Evolutionary conservation across 2,329 filamentous ascomycete species (phyloP), one percentile per base, ranked within the genome.

Genomic region (Clonostachys byssicola): DNA sequence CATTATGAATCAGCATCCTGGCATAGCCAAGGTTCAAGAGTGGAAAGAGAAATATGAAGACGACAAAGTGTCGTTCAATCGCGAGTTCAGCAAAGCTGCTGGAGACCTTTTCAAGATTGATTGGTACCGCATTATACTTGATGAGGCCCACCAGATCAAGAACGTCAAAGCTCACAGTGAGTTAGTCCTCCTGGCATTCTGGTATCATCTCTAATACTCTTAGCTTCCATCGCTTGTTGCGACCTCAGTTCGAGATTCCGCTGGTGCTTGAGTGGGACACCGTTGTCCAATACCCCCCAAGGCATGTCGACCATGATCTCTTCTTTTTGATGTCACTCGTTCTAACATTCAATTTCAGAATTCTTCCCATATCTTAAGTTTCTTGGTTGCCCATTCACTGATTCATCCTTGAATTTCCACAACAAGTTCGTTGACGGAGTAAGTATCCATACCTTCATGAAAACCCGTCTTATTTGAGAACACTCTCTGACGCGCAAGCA

Each of bases 111-210:
- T 58, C 33, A 6, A 67, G 0, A 54, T 71, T 5, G 58, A 64
- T 0, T 81, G 72, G 64, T 70, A 76, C 39, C 63, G 81, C 2
- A 50, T 84, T 5, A 68, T 83, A 2, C 61, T 83, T 0, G 80
- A 84, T 42, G 80, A 84, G 53, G 78, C 73, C 0, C 79, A 83
- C 44, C 54, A 54, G 0, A 80, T 84, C 50, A 82, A 81, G 50
- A 82, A 80, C 33, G 60, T 69, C 6, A 47, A 47, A 0, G 58
- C 61, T 0, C 46, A 52, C 9, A 60, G 67, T 68, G 47, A 49
- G 62, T 56, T 17, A n/a, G 20, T 18, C n/a, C 38, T 17, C 35
- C 10, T 3, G 23, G 9, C 10, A 9, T 3, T 30, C 10, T 30
- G 8, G 23, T 30, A 9, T 30, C 23, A 30, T 30, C 40, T 39